Percentiles rank a stretch among this genome's conserved stretches.
Conservation (phyloP, 108 stramenopile species). For the Mediolabrus comicus region DNA sequence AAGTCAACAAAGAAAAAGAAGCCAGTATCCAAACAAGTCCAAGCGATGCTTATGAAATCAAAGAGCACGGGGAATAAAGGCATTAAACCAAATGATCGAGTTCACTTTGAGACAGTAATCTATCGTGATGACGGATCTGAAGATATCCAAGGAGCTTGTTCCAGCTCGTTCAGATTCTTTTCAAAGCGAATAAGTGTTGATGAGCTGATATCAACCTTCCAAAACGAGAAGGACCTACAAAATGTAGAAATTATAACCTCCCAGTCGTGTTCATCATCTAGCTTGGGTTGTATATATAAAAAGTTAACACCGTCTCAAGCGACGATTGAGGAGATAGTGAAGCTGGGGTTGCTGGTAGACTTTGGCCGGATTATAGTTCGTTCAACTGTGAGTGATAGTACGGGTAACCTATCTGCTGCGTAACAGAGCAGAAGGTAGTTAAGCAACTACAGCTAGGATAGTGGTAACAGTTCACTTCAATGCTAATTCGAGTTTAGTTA, state of each 20-base stretch:
- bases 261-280: background rate
- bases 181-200: constrained; percentile 29
- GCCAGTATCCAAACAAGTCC: constrained; percentile 68
- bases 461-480: background rate
- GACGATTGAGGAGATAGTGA: background rate
- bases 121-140: constrained; percentile 20
- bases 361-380: background rate
- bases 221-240: background rate
- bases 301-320: background rate
- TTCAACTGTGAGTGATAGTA: background rate
- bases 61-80: constrained; percentile 59
- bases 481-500: background rate
- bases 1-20: constrained; percentile 48
- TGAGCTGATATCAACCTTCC: background rate
- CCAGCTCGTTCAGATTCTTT: constrained; percentile 39
- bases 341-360: background rate
- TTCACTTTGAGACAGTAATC: constrained; percentile 61
- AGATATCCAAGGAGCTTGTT: background rate
- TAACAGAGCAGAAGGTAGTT: too few relatives aligned
- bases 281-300: background rate
- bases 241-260: background rate
- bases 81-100: constrained; percentile 64
- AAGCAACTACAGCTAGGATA: too few relatives aligned
- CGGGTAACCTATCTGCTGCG: too few relatives aligned
- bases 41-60: constrained; percentile 69